Evolutionary conservation across 2,329 filamentous ascomycete species (phyloP).

Genomic region (Ceratocystis lukuohia): DNA sequence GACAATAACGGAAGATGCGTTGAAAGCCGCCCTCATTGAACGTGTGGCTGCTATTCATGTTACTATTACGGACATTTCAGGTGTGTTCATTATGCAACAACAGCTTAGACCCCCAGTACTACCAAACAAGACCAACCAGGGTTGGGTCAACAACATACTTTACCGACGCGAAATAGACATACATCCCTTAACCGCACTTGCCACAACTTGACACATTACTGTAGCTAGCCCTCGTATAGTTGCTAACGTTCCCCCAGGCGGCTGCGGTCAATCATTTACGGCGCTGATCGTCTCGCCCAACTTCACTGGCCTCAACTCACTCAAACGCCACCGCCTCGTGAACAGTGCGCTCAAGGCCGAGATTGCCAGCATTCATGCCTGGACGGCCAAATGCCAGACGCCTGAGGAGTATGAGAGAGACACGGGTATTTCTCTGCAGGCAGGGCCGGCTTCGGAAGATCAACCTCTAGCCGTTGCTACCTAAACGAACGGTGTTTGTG

Average conservation of each 20-base stretch:
- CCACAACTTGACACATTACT: neutral
- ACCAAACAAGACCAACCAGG: neutral
- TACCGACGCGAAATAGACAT: neutral
- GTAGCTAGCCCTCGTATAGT: slow-evolving; percentile 16
- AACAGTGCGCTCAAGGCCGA: slow-evolving; percentile 73
- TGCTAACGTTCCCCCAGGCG: slow-evolving; percentile 30
- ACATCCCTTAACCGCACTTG: neutral
- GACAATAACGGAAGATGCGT: slow-evolving; percentile 47
- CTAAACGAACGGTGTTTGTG: slow-evolving; percentile 23
- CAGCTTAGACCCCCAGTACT: neutral
- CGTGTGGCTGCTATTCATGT: slow-evolving; percentile 65
- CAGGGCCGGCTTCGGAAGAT: slow-evolving; percentile 30
- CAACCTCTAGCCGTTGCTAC: neutral
- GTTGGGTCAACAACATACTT: neutral
- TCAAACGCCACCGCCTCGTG: slow-evolving; percentile 76
- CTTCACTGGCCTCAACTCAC: slow-evolving; percentile 58
- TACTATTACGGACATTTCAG: slow-evolving; percentile 83
- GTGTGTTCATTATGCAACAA: slow-evolving; percentile 37
- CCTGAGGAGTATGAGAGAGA: slow-evolving; percentile 76
- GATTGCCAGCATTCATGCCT: slow-evolving; percentile 84
- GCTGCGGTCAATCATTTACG: slow-evolving; percentile 49
- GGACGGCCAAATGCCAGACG: slow-evolving; percentile 88
- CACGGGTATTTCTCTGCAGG: slow-evolving; percentile 24
- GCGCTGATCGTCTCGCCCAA: slow-evolving; percentile 48
- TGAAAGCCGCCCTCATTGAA: slow-evolving; percentile 55